Evolutionary conservation across 345 rosid genomes (phyloP).

Genomic region (Aquilaria malaccensis): DNA sequence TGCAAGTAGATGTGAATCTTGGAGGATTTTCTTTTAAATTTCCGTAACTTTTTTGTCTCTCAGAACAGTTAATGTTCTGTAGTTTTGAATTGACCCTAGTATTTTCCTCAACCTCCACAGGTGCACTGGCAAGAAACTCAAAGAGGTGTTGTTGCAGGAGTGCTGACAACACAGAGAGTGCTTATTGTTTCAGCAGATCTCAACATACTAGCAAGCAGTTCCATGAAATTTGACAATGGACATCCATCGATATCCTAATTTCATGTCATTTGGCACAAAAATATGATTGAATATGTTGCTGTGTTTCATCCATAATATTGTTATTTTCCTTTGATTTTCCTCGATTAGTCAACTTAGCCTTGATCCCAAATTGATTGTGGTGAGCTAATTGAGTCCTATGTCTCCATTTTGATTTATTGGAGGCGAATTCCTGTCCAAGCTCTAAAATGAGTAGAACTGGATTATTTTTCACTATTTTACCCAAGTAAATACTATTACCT

Average conservation of each 20-base stretch:
- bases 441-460: too few species aligned
- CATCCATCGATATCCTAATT: constrained; percentile 86
- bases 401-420: too few species aligned
- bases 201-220: constrained; percentile 78
- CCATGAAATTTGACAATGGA: constrained; percentile 83
- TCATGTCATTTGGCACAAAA: too few species aligned
- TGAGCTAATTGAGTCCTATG: too few species aligned
- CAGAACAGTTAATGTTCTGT: constrained; percentile 1
- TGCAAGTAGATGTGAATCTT: too few species aligned
- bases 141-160: constrained; percentile 89
- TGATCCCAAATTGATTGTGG: neutral
- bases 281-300: too few species aligned
- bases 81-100: too few species aligned
- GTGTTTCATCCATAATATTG: too few species aligned
- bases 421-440: too few species aligned
- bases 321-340: too few species aligned
- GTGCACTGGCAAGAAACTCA: constrained; percentile 96
- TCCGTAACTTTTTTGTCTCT: constrained; percentile 4
- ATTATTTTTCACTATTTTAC: too few species aligned
- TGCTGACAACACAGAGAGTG: constrained; percentile 90
- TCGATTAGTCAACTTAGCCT: neutral
- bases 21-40: neutral
- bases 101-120: constrained; percentile 26
- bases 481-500: too few species aligned
- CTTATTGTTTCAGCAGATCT: constrained; percentile 86